These are phyloP conservation scores for Monilinia fructigena DNA, from an alignment of 2,329 filamentous ascomycete species.

Conservation along the genomic window DNA sequence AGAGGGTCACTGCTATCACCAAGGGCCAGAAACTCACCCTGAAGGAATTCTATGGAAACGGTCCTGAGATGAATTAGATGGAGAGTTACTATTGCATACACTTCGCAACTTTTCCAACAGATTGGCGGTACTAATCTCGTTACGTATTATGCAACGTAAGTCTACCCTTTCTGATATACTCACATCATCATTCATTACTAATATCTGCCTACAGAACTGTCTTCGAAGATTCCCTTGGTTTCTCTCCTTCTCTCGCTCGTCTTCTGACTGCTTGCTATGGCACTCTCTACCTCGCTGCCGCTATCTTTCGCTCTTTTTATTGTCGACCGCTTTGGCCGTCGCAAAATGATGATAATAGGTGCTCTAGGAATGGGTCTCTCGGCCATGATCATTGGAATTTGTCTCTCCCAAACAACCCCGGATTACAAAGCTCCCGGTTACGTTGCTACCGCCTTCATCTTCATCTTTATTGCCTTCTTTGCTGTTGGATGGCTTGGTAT, in stretches of 20 bases:
- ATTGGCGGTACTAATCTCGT: constrained; percentile 46
- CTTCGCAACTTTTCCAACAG: constrained; percentile 54
- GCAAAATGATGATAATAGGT: constrained; percentile 49
- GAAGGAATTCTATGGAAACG: constrained; percentile 29
- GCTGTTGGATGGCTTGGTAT: constrained; percentile 53
- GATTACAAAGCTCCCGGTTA: constrained; percentile 41
- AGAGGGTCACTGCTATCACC: constrained; percentile 41
- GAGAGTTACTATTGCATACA: constrained; percentile 51
- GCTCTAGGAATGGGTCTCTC: constrained; percentile 61
- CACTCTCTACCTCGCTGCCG: constrained; percentile 60
- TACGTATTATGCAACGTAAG: constrained; percentile 53
- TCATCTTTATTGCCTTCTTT: constrained; percentile 55
- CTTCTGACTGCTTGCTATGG: constrained; percentile 38
- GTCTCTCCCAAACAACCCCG: constrained; percentile 50
- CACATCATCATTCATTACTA: not conserved
- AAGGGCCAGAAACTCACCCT: constrained; percentile 33
- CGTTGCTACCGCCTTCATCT: constrained; percentile 41
- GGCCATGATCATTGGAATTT: constrained; percentile 51
- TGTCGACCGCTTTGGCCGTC: constrained; percentile 52
- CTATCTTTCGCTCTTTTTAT: constrained; percentile 60
- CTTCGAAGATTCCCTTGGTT: constrained; percentile 59
- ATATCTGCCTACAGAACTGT: constrained; percentile 46
- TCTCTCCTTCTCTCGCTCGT: constrained; percentile 49
- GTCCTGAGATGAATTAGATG: constrained; percentile 52
- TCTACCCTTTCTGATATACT: constrained; percentile 36